Base-by-base conservation (phyloP, 2,329 filamentous ascomycete genomes). In the Ophiostoma ulmi region DNA sequence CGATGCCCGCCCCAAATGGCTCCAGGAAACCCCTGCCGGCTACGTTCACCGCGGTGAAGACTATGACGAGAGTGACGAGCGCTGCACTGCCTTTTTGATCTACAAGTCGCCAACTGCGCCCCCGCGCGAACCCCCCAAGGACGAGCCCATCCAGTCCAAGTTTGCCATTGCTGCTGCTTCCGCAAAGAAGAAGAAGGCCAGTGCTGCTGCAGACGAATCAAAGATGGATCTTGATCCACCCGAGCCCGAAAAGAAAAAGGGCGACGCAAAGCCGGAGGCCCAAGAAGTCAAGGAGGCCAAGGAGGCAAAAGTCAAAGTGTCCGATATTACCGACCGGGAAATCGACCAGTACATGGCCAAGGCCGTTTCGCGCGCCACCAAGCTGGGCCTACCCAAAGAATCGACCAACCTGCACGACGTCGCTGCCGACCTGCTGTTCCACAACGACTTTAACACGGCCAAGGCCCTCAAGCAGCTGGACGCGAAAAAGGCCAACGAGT, bases 331-430 rank as follows among this genome's bases (percentile, higher is more conserved):
- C 1, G 84, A 88, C 74, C 81, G 85, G 20, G 84, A 90, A 39
- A 86, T 97, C 11, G 87, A 93, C 73, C 85, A 88, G 26, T 98
- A 94, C 78, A 92, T 97, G 87, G 80, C 82, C 65, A 86, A 86
- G 75, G 89, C 91, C 39, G 89, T 87, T 76, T 80, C 82, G 22
- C 81, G 93, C 75, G 88, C 90, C 0, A 84, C 87, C 63, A 82
- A 84, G 63, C 84, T 94, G 61, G 90, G 88, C n/a, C 83, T 97
- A 7, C 87, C 91, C 22, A 85, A 89, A 26, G 87, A 87, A 71
- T 93, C 90, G 5, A 97, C 93, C 0, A 97, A 99, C 77, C 88
- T 97, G 70, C 85, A 95, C 70, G 93, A 97, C 78, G 90, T 94
- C 72, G 93, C 93, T 4, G 79, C 94, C 36, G 86, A 92, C 72